phyloP scores from a whole-genome alignment of 305 asterid genomes.

The Rubia occidens region DNA sequence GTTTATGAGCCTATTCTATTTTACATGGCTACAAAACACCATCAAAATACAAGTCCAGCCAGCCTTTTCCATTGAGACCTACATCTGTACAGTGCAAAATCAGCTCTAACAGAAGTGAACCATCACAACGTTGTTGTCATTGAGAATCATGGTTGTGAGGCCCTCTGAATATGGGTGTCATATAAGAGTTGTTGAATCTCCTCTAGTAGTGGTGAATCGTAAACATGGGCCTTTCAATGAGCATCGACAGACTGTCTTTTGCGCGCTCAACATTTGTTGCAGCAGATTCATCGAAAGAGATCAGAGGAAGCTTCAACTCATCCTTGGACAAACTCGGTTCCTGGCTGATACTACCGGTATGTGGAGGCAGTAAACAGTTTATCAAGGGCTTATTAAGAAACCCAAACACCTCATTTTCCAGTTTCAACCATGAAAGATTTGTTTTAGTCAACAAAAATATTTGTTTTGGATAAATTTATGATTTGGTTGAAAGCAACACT shows the following conservation, averaged over 20 bases:
- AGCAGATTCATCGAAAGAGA: slow-evolving; percentile 75
- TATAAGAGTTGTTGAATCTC: slow-evolving; percentile 69
- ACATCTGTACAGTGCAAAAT: too few species aligned
- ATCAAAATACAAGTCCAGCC: neutral
- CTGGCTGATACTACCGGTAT: slow-evolving; percentile 31
- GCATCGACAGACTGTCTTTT: slow-evolving; percentile 59
- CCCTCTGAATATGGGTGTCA: slow-evolving; percentile 85
- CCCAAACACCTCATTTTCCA: slow-evolving; percentile 56
- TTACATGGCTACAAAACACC: too few species aligned
- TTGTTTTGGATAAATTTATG: too few species aligned
- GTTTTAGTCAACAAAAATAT: too few species aligned
- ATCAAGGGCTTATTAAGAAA: slow-evolving; percentile 73
- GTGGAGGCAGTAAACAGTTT: slow-evolving; percentile 47
- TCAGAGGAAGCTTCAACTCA: slow-evolving; percentile 62
- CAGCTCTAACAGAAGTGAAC: neutral
- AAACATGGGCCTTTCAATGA: slow-evolving; percentile 69
- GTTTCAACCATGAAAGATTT: too few species aligned
- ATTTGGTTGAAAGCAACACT: too few species aligned
- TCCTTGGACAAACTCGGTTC: slow-evolving; percentile 60
- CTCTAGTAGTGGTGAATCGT: slow-evolving; percentile 82
- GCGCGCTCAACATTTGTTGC: slow-evolving; percentile 50
- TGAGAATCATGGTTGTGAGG: slow-evolving; percentile 25
- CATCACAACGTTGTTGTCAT: neutral
- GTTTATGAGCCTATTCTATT: neutral
- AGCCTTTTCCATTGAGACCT: neutral